These are phyloP conservation scores for Lentinula novae-zelandiae DNA, from an alignment of 1,284 basidiomycete species.

Conservation along the genomic window DNA sequence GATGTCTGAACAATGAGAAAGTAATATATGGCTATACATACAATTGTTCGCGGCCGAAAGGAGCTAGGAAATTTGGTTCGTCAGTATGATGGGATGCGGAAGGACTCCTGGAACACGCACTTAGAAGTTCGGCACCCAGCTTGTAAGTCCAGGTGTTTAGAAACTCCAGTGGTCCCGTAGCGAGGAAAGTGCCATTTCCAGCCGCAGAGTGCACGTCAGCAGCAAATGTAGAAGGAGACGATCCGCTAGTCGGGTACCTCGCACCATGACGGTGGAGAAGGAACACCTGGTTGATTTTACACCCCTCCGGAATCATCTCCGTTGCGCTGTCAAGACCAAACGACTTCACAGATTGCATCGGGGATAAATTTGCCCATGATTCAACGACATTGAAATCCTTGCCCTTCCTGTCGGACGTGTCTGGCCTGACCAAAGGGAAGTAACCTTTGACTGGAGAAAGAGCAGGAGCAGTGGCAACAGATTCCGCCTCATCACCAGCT, in stretches of 20 bases:
- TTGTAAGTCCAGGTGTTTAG: conserved; percentile 52
- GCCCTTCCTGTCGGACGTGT: conserved; percentile 30
- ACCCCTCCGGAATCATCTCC: conserved; percentile 14
- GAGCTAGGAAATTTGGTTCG: conserved; percentile 28
- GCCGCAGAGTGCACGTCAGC: conserved; percentile 35
- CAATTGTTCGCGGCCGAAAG: conserved; percentile 53
- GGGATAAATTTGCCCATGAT: conserved; percentile 54
- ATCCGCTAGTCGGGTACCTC: conserved; percentile 42
- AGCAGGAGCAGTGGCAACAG: conserved; percentile 41
- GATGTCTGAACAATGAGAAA: not conserved
- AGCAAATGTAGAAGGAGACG: conserved; percentile 37
- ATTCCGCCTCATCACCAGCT: conserved; percentile 48
- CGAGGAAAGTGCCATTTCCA: conserved; percentile 32
- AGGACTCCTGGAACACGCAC: not conserved
- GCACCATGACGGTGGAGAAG: conserved; percentile 38
- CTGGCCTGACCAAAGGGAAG: conserved; percentile 35
- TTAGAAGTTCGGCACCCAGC: conserved; percentile 43
- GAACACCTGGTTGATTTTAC: conserved; percentile 16
- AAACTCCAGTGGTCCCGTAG: conserved; percentile 46
- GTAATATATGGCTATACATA: conserved; percentile 23
- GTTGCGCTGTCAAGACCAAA: conserved; percentile 52
- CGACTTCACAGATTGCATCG: conserved; percentile 52
- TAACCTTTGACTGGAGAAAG: conserved; percentile 32
- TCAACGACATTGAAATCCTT: conserved; percentile 39
- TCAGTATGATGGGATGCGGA: not conserved